Base-by-base conservation (phyloP, 768 basidiomycete species). In the Pisolithus tinctorius region DNA sequence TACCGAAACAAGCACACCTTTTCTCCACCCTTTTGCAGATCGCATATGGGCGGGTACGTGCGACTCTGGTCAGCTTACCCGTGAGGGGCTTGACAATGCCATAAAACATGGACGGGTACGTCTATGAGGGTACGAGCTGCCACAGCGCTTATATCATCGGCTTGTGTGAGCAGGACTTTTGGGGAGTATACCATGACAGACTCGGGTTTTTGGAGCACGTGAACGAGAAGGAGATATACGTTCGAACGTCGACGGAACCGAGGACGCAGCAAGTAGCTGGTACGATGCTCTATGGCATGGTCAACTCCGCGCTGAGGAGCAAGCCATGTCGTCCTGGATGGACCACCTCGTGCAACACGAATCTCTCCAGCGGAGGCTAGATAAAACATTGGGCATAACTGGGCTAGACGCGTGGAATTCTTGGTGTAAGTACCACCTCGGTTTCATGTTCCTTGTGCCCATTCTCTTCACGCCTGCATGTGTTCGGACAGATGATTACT, bases 21-120 rank as follows among this genome's bases (percentile, higher is more conserved):
- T 68, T n/a, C 67, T 64, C 62, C 76, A 78, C 47, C 77, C 77
- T 1, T 78, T 76, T 56, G 63, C 69, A 8, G 60, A 55, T 23
- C 64, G 63, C 37, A 69, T 78, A 5, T 78, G 76, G 76, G 56
- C 69, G 20, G 76, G 76, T 17, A 71, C 74, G 3, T 78, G 76
- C 54, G 72, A 76, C 51, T 57, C 67, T 4, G 76, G 76, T 6
- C 76, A 78, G 50, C 66, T 78, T 42, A 78, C 76, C 6, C 55
- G 58, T 0, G 74, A 56, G 16, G 76, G 76, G 1, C 59, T 77
- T 3, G 60, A 68, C 25, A 77, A 78, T 43, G 68, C 74, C 4
- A 50, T 73, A 37, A 58, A 55, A 30, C 76, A 78, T 50, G 76
- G 76, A 6, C 60, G 71, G 67, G 64, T 57, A 23, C n/a, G 59